phyloP scores from a whole-genome alignment of 1,284 basidiomycete genomes.

The Rhizoctonia solani region DNA sequence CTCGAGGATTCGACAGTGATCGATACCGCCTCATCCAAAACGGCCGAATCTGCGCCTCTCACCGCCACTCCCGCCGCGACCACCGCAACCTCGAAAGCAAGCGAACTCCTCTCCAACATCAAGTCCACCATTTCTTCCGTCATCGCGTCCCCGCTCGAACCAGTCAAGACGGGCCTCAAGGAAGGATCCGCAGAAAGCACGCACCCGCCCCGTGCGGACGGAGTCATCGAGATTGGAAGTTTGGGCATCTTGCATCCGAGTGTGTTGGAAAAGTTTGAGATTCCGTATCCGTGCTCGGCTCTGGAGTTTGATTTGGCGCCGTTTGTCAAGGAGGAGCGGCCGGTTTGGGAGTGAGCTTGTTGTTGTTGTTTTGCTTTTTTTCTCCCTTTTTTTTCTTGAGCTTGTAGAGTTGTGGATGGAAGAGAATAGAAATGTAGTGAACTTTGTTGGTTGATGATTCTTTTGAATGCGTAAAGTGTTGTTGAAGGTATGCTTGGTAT shows the following conservation, averaged over 20 bases:
- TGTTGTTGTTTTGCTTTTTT: too few relatives aligned
- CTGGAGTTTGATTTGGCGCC: conserved; percentile 94
- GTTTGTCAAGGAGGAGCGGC: conserved; percentile 72
- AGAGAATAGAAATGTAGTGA: too few relatives aligned
- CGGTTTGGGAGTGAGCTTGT: conserved; percentile 35
- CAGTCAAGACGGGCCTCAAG: conserved; percentile 42
- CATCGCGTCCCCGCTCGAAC: conserved; percentile 42
- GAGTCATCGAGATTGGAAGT: conserved; percentile 76
- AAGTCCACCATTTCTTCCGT: conserved; percentile 46
- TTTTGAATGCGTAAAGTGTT: too few relatives aligned
- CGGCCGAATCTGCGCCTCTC: conserved; percentile 41
- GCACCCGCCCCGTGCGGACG: conserved; percentile 43
- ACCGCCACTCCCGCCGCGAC: conserved; percentile 40
- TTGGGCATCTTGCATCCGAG: conserved; percentile 89
- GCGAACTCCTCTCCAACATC: conserved; percentile 46
- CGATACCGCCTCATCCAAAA: conserved; percentile 33
- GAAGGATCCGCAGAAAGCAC: conserved; percentile 48
- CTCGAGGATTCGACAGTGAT: conserved; percentile 21
- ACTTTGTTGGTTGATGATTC: too few relatives aligned
- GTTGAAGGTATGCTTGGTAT: too few relatives aligned
- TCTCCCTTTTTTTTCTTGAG: too few relatives aligned
- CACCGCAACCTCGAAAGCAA: conserved; percentile 39
- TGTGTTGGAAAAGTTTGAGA: conserved; percentile 91
- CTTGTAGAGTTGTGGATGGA: too few relatives aligned
- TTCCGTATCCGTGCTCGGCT: conserved; percentile 93